phyloP scores from a whole-genome alignment of 164 flowering plant species.

The grape (Vitis vinifera) region ASM3070453v1 NC_081806.1:20454501-20455000 shows the following conservation, averaged over 20 bases:
- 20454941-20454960: too few species aligned
- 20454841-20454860: too few species aligned
- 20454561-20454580: background rate
- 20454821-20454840: too few species aligned
- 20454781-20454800: slow-evolving; percentile 23
- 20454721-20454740: slow-evolving; percentile 26
- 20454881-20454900: too few species aligned
- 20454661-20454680: background rate
- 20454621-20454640: background rate
- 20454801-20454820: too few species aligned
- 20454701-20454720: slow-evolving; percentile 17
- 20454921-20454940: too few species aligned
- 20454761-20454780: slow-evolving; percentile 19
- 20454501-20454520: background rate
- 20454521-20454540: background rate
- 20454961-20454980: too few species aligned
- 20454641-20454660: too few species aligned
- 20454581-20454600: background rate
- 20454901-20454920: too few species aligned
- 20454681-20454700: slow-evolving; percentile 29
- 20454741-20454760: slow-evolving; percentile 22
- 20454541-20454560: background rate
- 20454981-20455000: too few species aligned
- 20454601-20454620: background rate
- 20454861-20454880: too few species aligned